phyloP scores from a whole-genome alignment of 2,329 filamentous ascomycete species.

The Fusarium bulbicola region DNA sequence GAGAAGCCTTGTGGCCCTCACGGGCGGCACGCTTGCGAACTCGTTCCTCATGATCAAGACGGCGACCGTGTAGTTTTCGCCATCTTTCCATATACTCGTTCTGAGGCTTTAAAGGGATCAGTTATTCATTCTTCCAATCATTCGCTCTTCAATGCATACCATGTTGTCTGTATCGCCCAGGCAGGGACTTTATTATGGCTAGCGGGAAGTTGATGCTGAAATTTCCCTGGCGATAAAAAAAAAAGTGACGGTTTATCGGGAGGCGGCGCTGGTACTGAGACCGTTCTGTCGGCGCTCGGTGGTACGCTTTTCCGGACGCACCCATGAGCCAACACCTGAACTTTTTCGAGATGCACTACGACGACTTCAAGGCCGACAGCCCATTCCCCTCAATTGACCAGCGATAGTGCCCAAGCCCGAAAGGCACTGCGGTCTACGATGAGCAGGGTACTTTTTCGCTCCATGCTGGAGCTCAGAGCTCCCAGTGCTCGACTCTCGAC shows the following conservation, averaged over 20 bases:
- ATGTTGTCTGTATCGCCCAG: constrained; percentile 45
- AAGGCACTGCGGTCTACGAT: constrained; percentile 50
- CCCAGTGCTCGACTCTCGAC: constrained; percentile 44
- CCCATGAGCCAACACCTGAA: constrained; percentile 28
- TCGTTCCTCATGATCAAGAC: constrained; percentile 85
- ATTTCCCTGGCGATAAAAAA: constrained; percentile 42
- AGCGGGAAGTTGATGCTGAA: constrained; percentile 38
- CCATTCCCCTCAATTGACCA: constrained; percentile 32
- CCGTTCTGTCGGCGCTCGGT: constrained; percentile 42
- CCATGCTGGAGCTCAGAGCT: constrained; percentile 67
- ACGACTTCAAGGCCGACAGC: constrained; percentile 30
- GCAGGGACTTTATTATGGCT: constrained; percentile 33
- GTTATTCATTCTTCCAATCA: background rate
- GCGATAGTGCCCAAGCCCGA: constrained; percentile 37
- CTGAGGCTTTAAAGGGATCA: constrained; percentile 69
- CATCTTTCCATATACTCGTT: constrained; percentile 83
- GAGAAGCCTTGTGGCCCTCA: constrained; percentile 86
- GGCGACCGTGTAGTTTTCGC: constrained; percentile 62
- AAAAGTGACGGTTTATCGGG: constrained; percentile 44
- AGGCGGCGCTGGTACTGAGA: constrained; percentile 18
- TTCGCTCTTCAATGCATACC: constrained; percentile 36
- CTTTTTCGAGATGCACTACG: constrained; percentile 38
- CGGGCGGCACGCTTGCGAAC: constrained; percentile 86
- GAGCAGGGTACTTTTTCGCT: constrained; percentile 70
- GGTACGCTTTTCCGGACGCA: constrained; percentile 46